phyloP scores from a whole-genome alignment of 179 eudicot species.

The Amaranthus tricolor region DNA sequence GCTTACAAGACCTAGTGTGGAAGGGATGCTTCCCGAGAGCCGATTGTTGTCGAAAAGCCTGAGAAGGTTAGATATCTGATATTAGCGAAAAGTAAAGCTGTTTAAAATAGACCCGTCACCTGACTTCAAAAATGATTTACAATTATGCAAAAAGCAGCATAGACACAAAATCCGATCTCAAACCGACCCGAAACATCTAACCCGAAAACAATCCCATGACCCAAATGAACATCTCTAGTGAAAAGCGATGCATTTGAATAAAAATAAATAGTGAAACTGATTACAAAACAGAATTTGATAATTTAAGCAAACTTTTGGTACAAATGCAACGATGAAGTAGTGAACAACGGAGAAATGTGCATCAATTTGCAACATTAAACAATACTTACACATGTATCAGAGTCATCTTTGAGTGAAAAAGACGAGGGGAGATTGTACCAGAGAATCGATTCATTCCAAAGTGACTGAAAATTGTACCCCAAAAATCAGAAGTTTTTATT shows the following conservation, averaged over 20 bases:
- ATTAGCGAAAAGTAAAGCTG: no score
- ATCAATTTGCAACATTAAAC: neutral
- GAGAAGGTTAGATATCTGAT: neutral
- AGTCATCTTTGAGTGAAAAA: constrained; percentile 36
- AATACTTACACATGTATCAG: constrained; percentile 45
- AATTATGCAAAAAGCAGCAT: no score
- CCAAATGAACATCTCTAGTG: neutral
- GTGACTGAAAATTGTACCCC: constrained; percentile 31
- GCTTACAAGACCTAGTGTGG: constrained; percentile 49
- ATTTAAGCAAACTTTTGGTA: neutral
- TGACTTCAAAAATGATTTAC: no score
- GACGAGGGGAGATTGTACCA: constrained; percentile 37
- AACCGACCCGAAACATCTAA: no score
- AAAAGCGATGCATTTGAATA: neutral
- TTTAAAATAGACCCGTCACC: no score
- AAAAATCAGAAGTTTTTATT: constrained; percentile 11
- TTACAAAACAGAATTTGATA: neutral
- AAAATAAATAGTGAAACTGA: constrained; percentile 25
- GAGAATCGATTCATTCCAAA: constrained; percentile 43
- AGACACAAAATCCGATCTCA: no score
- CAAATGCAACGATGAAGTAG: constrained; percentile 5
- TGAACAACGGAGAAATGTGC: constrained; percentile 2
- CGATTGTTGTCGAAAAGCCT: constrained; percentile 68
- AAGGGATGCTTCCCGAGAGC: constrained; percentile 56
- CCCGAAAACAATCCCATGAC: no score